Conservation (phyloP, 2,329 filamentous ascomycete genomes). For the Penicillium thymicola region DNA sequence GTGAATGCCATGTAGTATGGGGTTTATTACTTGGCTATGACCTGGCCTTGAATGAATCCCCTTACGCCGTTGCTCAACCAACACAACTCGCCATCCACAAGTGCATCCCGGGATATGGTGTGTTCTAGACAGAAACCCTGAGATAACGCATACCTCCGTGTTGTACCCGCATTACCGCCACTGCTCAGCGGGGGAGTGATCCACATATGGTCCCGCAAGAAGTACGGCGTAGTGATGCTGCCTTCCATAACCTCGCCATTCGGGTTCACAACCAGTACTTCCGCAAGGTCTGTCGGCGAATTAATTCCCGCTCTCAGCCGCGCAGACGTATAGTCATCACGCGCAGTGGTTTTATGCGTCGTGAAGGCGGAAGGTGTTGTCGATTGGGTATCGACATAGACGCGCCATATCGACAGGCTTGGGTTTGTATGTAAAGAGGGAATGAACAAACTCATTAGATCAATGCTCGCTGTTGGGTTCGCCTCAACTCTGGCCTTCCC, state of each 20-base stretch:
- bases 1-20: background rate
- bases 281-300: conserved; percentile 48
- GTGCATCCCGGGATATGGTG: conserved; percentile 55
- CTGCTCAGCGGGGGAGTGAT: conserved; percentile 48
- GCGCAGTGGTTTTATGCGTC: conserved; percentile 77
- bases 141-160: conserved; percentile 76
- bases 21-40: conserved; percentile 15
- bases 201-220: conserved; percentile 54
- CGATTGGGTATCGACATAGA: conserved; percentile 52
- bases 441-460: conserved; percentile 26
- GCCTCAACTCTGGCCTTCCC: conserved; percentile 34
- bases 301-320: conserved; percentile 59
- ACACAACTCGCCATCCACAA: conserved; percentile 71
- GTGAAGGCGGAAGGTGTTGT: conserved; percentile 64
- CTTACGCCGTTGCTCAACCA: conserved; percentile 88
- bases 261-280: conserved; percentile 72
- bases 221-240: conserved; percentile 76
- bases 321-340: conserved; percentile 68
- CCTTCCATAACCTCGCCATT: conserved; percentile 76
- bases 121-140: conserved; percentile 65
- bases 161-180: conserved; percentile 80
- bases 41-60: conserved; percentile 61
- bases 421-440: conserved; percentile 16
- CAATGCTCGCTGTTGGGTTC: conserved; percentile 27
- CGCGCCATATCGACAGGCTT: conserved; percentile 39